Evolutionary conservation across 2,329 filamentous ascomycete genomes (phyloP).

Genomic region (Arachnomyces sp.): DNA sequence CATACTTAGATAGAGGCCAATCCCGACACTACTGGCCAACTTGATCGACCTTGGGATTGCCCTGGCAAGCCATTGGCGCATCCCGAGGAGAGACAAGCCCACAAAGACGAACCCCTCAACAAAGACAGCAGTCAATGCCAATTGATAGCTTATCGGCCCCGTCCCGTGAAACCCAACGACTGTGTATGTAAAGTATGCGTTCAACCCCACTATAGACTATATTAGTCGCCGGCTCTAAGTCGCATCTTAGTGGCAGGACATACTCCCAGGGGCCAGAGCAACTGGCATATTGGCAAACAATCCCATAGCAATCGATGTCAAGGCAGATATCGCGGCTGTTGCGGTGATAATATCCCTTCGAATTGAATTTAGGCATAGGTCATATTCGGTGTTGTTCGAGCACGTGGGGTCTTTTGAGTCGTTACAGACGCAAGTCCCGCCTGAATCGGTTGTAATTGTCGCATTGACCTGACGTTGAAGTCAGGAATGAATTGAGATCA

Average conservation of each 20-base stretch:
- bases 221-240: constrained; percentile 4
- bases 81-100: constrained; percentile 65
- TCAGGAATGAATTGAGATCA: too few species aligned
- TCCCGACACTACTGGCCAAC: constrained; percentile 75
- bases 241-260: not conserved
- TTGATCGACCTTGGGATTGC: constrained; percentile 79
- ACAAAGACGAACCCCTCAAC: constrained; percentile 84
- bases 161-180: constrained; percentile 70
- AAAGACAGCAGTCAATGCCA: constrained; percentile 79
- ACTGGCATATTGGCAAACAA: constrained; percentile 73
- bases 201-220: constrained; percentile 61
- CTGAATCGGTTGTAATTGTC: constrained; percentile 61
- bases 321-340: constrained; percentile 71
- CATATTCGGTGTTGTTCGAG: constrained; percentile 38
- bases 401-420: constrained; percentile 40
- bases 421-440: constrained; percentile 69
- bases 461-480: constrained; percentile 44
- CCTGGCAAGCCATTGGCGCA: constrained; percentile 81
- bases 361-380: constrained; percentile 44
- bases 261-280: constrained; percentile 60
- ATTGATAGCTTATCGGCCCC: constrained; percentile 62
- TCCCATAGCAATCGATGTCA: constrained; percentile 77
- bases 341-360: constrained; percentile 76
- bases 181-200: constrained; percentile 78
- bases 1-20: constrained; percentile 62